Conservation (phyloP, 225 moss, liverwort and hornwort species). For the Pseudoscleropodium purum region DNA sequence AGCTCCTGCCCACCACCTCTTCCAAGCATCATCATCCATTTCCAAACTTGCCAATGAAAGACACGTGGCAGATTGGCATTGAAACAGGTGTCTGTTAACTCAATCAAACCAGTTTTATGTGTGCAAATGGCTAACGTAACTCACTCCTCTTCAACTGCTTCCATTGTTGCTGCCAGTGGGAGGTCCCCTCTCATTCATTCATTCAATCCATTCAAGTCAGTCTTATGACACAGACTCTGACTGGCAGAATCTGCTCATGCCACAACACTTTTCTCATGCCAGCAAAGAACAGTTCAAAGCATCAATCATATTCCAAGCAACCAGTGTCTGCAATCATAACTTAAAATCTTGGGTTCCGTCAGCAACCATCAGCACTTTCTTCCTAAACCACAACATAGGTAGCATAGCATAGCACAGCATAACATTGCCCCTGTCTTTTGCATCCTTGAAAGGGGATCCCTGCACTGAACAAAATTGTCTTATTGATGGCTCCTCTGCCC, state of each 20-base stretch:
- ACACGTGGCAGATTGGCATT: not conserved
- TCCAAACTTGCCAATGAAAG: not conserved
- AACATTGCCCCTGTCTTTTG: not conserved
- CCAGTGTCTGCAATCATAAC: not conserved
- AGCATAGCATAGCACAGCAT: no score
- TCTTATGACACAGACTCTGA: not conserved
- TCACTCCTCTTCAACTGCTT: not conserved
- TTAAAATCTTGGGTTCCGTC: not conserved
- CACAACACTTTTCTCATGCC: not conserved
- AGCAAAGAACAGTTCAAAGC: not conserved
- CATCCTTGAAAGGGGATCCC: not conserved
- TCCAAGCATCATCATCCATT: not conserved
- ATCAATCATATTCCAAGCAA: not conserved
- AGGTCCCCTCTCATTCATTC: not conserved
- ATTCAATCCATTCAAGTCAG: not conserved
- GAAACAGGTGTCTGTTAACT: not conserved
- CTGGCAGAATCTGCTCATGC: not conserved
- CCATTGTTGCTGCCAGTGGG: not conserved
- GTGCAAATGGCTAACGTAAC: not conserved
- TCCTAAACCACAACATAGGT: no score
- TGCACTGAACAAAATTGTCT: not conserved
- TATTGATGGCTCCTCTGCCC: not conserved
- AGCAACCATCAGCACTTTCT: not conserved
- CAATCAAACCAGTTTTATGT: not conserved
- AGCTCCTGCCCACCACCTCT: not conserved